These are phyloP conservation scores for Paecilomyces niveus DNA, from an alignment of 2,329 filamentous ascomycete genomes.

Conservation along the genomic window DNA sequence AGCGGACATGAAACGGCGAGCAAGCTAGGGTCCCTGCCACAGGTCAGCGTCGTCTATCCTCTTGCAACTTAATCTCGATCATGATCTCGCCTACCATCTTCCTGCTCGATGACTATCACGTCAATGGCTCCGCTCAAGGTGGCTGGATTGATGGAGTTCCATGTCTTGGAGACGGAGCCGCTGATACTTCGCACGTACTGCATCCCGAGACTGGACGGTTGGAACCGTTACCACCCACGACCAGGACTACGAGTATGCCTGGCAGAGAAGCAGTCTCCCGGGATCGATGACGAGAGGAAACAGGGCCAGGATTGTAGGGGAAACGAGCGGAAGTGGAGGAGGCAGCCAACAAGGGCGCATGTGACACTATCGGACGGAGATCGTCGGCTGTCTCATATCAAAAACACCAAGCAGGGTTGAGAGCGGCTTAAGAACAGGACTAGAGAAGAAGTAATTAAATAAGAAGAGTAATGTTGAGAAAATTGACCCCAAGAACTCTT, in stretches of 20 bases:
- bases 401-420: neutral
- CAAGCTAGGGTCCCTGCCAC: slow-evolving; percentile 65
- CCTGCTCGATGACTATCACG: slow-evolving; percentile 95
- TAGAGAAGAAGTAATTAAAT: neutral
- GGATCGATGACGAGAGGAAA: neutral
- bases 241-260: neutral
- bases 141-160: slow-evolving; percentile 98
- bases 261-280: neutral
- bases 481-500: neutral
- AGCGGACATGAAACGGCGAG: slow-evolving; percentile 96
- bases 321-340: neutral
- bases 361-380: neutral
- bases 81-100: slow-evolving; percentile 63
- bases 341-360: neutral
- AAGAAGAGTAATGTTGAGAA: neutral
- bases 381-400: neutral
- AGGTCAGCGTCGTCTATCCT: slow-evolving; percentile 6
- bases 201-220: slow-evolving; percentile 50
- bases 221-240: slow-evolving; percentile 2
- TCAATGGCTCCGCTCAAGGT: slow-evolving; percentile 97
- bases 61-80: neutral
- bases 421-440: neutral
- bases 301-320: neutral
- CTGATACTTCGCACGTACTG: slow-evolving; percentile 96
- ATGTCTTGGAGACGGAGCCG: slow-evolving; percentile 93